phyloP scores from a whole-genome alignment of 345 rosid genomes.

The sweet orange (Citrus sinensis) region DVS_A1.0 CM039169.1:3595501-3596000 shows the following conservation, averaged over 20 bases:
- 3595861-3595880: too few species aligned
- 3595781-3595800: neutral
- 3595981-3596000: too few species aligned
- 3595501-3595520: constrained; percentile 85
- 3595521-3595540: constrained; percentile 84
- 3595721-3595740: constrained; percentile 24
- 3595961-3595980: too few species aligned
- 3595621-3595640: neutral
- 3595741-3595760: constrained; percentile 19
- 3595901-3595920: too few species aligned
- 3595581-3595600: neutral
- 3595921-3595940: too few species aligned
- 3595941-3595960: too few species aligned
- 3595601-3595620: too few species aligned
- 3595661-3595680: constrained; percentile 21
- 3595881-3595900: too few species aligned
- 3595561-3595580: neutral
- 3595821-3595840: too few species aligned
- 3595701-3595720: constrained; percentile 3
- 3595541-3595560: constrained; percentile 7
- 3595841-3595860: too few species aligned
- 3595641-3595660: constrained; percentile 11
- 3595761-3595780: neutral
- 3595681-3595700: constrained; percentile 26
- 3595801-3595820: too few species aligned